Base-by-base conservation (phyloP, 129 eudicot species). In the Glebionis coronaria region DNA sequence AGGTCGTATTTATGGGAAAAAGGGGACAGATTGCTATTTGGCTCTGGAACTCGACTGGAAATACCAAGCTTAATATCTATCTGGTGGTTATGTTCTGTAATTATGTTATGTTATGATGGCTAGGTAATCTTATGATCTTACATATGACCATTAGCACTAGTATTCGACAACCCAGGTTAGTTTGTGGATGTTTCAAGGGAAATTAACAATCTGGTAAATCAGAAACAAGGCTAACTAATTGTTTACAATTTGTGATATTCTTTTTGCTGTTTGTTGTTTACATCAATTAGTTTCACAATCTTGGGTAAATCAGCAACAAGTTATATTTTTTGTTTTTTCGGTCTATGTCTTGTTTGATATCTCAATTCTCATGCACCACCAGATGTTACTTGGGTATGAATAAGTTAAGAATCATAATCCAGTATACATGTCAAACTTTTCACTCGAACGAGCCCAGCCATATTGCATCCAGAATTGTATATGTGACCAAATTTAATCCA, bases 91-190 rank as follows among this genome's bases (percentile, higher is more conserved):
- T 29, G 38, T 29, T 4, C 38, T 0, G 7, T 29, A 4, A 29
- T 29, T 29, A 29, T 29, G 0, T 29, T 0, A 42, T 45, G 50
- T 45, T 45, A 45, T 45, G 50, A 45, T 45, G n/a, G n/a, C 50
- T 10, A 9, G 12, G 11, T 45, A 11, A 45, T 45, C 13, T 45
- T 45, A 45, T 11, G 12, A 45, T 45, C 13, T 45, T 79, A 84
- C 25, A 84, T 63, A 70, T 74, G 40, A 54, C 60, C 60, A 54
- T 10, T 18, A 18, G 38, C 3, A 15, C 23, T 3, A 15, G 60
- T 25, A 19, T 27, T 54, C 25, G n/a, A 10, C 31, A 55, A 55
- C 31, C 3, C 14, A 55, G 35, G 14, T 5, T 55, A 29, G 29
- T 54, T 54, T 12, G 59, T 54, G n/a, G 59, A 16, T 19, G 59